Conservation (phyloP, 768 basidiomycete species). For the Lactarius evosmus region DNA sequence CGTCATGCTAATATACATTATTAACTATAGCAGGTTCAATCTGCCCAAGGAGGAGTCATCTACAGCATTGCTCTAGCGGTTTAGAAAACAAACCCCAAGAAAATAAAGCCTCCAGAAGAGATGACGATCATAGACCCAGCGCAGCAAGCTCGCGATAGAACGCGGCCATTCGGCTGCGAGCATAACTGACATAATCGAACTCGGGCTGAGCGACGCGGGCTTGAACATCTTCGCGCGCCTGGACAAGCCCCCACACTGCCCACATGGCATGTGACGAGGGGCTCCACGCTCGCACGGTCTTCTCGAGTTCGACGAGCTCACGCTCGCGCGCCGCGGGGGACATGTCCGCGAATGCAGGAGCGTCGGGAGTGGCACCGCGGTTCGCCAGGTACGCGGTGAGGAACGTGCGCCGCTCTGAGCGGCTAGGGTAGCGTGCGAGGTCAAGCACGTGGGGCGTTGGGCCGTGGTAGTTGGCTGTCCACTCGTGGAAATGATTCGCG, state of each 20-base stretch:
- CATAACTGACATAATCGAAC: slow-evolving; percentile 89
- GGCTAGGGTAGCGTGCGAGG: slow-evolving; percentile 65
- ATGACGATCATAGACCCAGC: slow-evolving; percentile 38
- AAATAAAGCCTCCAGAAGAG: background rate
- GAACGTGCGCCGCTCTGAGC: slow-evolving; percentile 73
- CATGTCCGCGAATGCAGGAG: slow-evolving; percentile 27
- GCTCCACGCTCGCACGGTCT: slow-evolving; percentile 83
- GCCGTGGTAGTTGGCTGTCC: slow-evolving; percentile 88
- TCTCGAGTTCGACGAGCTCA: slow-evolving; percentile 59
- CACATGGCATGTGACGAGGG: slow-evolving; percentile 90
- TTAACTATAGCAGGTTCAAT: background rate
- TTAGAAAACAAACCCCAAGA: background rate
- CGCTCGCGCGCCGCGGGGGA: slow-evolving; percentile 37
- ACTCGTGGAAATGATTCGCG: slow-evolving; percentile 96
- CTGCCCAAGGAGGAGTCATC: background rate
- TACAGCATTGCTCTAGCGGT: background rate
- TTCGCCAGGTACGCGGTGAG: slow-evolving; percentile 78
- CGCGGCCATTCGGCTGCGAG: slow-evolving; percentile 59
- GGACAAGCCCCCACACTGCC: slow-evolving; percentile 93
- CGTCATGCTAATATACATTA: background rate
- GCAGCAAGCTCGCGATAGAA: slow-evolving; percentile 56
- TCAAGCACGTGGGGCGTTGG: slow-evolving; percentile 65
- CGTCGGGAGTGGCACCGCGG: slow-evolving; percentile 32
- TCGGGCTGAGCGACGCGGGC: slow-evolving; percentile 58
- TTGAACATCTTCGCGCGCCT: slow-evolving; percentile 74